phyloP scores from a whole-genome alignment of 306 rosid species.

The Inga laurina region DNA sequence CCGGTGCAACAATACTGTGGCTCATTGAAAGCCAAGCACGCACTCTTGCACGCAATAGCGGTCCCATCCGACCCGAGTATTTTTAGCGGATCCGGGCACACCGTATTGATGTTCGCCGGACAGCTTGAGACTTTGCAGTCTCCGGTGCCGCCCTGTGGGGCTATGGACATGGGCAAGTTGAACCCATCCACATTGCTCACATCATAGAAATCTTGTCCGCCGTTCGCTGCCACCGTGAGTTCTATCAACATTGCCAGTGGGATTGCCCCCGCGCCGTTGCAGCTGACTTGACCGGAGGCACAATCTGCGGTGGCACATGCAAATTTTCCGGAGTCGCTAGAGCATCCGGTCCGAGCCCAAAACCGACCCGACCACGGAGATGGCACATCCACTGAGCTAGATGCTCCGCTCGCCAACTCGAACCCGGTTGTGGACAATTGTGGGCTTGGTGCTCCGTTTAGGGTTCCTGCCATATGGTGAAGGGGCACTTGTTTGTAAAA shows the following conservation, averaged over 20 bases:
- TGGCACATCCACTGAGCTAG: conserved; percentile 30
- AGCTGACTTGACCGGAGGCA: conserved; percentile 46
- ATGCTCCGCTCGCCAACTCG: conserved; percentile 34
- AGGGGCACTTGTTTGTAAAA: conserved; percentile 48
- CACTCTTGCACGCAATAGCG: conserved; percentile 70
- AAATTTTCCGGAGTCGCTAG: conserved; percentile 40
- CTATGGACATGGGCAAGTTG: conserved; percentile 54
- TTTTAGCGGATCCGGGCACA: conserved; percentile 46
- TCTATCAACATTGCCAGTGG: conserved; percentile 56
- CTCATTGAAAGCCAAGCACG: conserved; percentile 46
- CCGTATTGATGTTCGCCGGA: conserved; percentile 32
- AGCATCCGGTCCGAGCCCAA: conserved; percentile 61
- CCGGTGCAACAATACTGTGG: conserved; percentile 64
- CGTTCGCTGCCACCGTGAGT: conserved; percentile 38
- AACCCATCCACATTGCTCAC: conserved; percentile 70
- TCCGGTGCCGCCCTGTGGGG: conserved; percentile 49
- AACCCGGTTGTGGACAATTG: conserved; percentile 60
- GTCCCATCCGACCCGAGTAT: conserved; percentile 36
- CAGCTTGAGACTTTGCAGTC: conserved; percentile 44
- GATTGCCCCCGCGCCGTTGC: conserved; percentile 60
- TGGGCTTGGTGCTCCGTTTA: conserved; percentile 46
- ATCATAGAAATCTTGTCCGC: conserved; percentile 71
- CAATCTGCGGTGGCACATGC: conserved; percentile 62
- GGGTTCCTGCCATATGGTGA: conserved; percentile 65
- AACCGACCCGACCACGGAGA: conserved; percentile 65